Conservation (phyloP, 1,139 yeast genomes). For the Blastobotrys illinoisensis region DNA sequence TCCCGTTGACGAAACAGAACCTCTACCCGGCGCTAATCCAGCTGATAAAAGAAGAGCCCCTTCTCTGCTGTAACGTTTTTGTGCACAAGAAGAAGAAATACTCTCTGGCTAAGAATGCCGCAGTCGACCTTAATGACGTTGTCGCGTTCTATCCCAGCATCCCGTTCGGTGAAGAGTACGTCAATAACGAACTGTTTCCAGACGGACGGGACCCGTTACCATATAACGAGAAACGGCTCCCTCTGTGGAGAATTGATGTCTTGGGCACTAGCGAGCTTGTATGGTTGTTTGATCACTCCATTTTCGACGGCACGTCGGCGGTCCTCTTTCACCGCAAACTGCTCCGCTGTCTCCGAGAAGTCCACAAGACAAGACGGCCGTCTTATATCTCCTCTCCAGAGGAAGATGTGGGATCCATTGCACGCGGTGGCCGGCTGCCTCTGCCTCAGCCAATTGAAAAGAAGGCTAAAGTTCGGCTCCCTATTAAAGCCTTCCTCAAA, state of each 20-base stretch:
- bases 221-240: constrained; percentile 7
- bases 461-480: background rate
- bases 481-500: background rate
- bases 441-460: constrained; percentile 1
- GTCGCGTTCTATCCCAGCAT: background rate
- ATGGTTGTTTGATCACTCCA: constrained; percentile 21
- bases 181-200: background rate
- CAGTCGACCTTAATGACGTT: constrained; percentile 1
- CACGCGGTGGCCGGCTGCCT: background rate
- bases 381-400: background rate
- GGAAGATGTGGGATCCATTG: background rate
- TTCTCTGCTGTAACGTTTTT: constrained; percentile 2
- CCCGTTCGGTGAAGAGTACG: constrained; percentile 1
- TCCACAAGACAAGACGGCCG: background rate
- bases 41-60: constrained; percentile 2
- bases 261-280: constrained; percentile 13
- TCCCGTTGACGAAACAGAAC: background rate
- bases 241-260: constrained; percentile 21
- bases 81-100: background rate
- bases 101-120: background rate
- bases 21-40: constrained; percentile 1
- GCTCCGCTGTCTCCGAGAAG: constrained; percentile 8
- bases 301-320: constrained; percentile 22
- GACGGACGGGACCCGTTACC: background rate
- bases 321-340: constrained; percentile 18